Percentiles rank a stretch among this genome's conserved stretches.
Evolutionary conservation across 2,329 filamentous ascomycete genomes (phyloP).

Genomic region (Catunica adiposa): DNA sequence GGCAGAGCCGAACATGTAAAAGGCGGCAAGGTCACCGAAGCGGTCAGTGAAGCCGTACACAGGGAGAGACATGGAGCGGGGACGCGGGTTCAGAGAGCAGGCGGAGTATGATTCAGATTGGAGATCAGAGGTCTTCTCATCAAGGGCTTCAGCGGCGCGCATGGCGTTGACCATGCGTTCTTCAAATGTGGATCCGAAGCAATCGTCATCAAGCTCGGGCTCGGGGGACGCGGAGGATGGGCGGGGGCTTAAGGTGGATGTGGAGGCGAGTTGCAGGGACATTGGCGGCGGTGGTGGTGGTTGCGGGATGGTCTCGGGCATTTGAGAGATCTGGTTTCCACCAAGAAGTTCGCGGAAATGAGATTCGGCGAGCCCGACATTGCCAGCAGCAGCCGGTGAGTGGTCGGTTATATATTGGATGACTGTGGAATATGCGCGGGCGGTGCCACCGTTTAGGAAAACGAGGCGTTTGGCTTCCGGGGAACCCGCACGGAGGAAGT

Average conservation of each 20-base stretch:
- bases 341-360: slow-evolving; percentile 7
- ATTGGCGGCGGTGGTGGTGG: not conserved
- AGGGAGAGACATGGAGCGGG: slow-evolving; percentile 34
- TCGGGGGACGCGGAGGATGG: slow-evolving; percentile 4
- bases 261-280: not conserved
- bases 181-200: slow-evolving; percentile 16
- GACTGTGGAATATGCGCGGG: slow-evolving; percentile 37
- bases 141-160: slow-evolving; percentile 41
- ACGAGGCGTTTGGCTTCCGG: slow-evolving; percentile 35
- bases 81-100: slow-evolving; percentile 21
- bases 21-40: slow-evolving; percentile 29
- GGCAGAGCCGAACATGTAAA: slow-evolving; percentile 30
- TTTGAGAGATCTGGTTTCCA: slow-evolving; percentile 4
- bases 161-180: slow-evolving; percentile 40
- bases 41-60: slow-evolving; percentile 29
- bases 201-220: slow-evolving; percentile 10
- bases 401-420: slow-evolving; percentile 34
- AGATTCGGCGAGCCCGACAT: not conserved
- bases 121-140: slow-evolving; percentile 37
- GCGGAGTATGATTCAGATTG: slow-evolving; percentile 35
- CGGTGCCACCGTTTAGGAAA: slow-evolving; percentile 43
- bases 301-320: not conserved
- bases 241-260: not conserved
- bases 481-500: slow-evolving; percentile 34
- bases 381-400: not conserved